Conservation (phyloP, 306 rosid species). For the Lotus japonicus region DNA sequence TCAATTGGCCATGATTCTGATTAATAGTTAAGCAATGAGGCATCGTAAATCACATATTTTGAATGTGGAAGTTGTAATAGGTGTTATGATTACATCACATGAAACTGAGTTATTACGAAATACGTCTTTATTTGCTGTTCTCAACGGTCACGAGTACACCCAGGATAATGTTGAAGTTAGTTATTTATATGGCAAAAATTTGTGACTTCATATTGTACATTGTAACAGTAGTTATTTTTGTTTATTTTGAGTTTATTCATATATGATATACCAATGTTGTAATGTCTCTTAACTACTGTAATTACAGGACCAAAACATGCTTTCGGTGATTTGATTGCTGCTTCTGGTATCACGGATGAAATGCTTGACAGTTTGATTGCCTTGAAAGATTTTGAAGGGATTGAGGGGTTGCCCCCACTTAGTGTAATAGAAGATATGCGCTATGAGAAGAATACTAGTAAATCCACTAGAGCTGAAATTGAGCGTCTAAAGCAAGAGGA, state of each 20-base stretch:
- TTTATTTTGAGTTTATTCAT: no score
- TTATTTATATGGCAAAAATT: no score
- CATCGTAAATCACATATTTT: background rate
- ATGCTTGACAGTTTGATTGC: conserved; percentile 93
- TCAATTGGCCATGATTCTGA: no score
- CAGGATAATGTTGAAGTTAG: no score
- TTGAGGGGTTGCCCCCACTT: conserved; percentile 85
- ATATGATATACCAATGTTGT: background rate
- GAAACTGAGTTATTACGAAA: conserved; percentile 7
- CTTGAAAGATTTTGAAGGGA: conserved; percentile 70
- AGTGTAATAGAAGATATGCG: conserved; percentile 65
- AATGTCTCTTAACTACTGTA: background rate
- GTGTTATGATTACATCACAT: background rate
- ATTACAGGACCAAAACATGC: conserved; percentile 73
- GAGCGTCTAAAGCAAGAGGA: conserved; percentile 96
- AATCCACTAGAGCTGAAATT: conserved; percentile 67
- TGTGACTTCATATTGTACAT: no score
- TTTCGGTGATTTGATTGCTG: conserved; percentile 83
- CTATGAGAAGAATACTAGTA: conserved; percentile 64
- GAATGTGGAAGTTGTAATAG: background rate
- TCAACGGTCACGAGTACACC: no score
- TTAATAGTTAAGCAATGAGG: no score
- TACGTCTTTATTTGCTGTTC: no score
- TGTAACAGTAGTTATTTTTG: no score
- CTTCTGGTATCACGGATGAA: conserved; percentile 90